Evolutionary conservation across 2,329 filamentous ascomycete genomes (phyloP), one percentile per base, ranked within the genome.

Genomic region (Elsinoe arachidis): DNA sequence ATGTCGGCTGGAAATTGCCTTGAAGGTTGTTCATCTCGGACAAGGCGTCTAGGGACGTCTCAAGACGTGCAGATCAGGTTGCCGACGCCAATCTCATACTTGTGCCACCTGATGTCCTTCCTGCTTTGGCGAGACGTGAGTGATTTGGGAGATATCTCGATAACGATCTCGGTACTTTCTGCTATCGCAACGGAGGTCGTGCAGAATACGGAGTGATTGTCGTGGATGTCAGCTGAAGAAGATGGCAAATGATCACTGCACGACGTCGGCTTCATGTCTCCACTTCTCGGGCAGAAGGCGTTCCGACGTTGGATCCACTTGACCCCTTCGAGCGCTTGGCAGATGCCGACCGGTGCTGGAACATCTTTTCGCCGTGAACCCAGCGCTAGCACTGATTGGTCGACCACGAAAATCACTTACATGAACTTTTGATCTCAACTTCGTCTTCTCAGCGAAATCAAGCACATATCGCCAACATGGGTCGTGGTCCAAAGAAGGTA

Each of bases 381-480:
- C 26, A 15, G 17, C 49, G 49, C 49, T 39, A 39, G 35, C 49
- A 35, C 49, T 33, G 34, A 37, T 52, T 33, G 47, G 47, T 15
- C 33, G 11, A 52, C n/a, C 33, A 34, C 33, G 47, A 52, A 55
- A 56, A 46, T 43, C 26, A 41, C 23, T n/a, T 37, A 43, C 30
- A n/a, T 23, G 33, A 53, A 57, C 33, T 53, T 57, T 53, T 30
- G 12, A 5, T 9, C 19, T 53, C 38, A 19, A 53, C 44, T 57
- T 55, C 23, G 19, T 34, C 19, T 6, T 14, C 15, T 34, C 26
- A 41, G 15, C 10, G 17, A 34, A 52, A 30, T 57, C 62, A 54
- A 30, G 61, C 63, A 70, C 54, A 65, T 66, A 73, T 70, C 72
- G 74, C 69, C 68, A 84, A 73, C 70, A 85, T 85, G 82, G 81